A percentile compares a stretch with the other conserved stretches of the same genome.
Evolutionary conservation across 257 asterid genomes (phyloP).

Genomic region (Solanum virginianum): DNA sequence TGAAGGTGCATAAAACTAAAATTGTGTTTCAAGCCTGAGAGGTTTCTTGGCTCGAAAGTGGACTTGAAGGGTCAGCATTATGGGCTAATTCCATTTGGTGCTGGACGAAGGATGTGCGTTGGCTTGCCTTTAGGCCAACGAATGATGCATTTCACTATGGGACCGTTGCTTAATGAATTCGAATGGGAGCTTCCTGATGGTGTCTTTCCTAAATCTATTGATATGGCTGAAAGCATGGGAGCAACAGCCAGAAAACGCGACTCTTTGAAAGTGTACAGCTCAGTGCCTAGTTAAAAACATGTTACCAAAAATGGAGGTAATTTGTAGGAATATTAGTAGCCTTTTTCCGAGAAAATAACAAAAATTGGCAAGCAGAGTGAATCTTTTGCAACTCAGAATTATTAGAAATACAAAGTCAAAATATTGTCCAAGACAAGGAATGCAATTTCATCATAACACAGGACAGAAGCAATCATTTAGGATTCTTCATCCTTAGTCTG

Average conservation of each 20-base stretch:
- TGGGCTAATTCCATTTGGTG: constrained; percentile 5
- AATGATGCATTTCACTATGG: background rate
- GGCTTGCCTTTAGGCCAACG: constrained; percentile 4
- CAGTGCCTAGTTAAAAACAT: no score
- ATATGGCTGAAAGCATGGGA: background rate
- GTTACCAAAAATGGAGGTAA: no score
- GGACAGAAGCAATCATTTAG: no score
- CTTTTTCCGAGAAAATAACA: no score
- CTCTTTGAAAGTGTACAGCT: background rate
- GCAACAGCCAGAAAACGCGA: background rate
- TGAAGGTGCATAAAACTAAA: no score
- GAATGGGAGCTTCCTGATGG: background rate
- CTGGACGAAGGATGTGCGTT: constrained; percentile 1
- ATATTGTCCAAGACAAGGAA: no score
- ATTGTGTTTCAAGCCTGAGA: constrained; percentile 5
- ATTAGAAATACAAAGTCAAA: no score
- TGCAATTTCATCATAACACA: no score
- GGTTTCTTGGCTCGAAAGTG: constrained; percentile 2
- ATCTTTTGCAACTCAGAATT: no score
- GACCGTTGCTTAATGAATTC: background rate
- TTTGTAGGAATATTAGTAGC: no score
- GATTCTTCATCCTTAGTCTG: no score
- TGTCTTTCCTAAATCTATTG: background rate
- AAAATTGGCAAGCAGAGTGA: no score
- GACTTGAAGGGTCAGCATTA: background rate